These are phyloP conservation scores for Verticillium albo-atrum DNA, from an alignment of 2,329 filamentous ascomycete species.

Conservation along the genomic window DNA sequence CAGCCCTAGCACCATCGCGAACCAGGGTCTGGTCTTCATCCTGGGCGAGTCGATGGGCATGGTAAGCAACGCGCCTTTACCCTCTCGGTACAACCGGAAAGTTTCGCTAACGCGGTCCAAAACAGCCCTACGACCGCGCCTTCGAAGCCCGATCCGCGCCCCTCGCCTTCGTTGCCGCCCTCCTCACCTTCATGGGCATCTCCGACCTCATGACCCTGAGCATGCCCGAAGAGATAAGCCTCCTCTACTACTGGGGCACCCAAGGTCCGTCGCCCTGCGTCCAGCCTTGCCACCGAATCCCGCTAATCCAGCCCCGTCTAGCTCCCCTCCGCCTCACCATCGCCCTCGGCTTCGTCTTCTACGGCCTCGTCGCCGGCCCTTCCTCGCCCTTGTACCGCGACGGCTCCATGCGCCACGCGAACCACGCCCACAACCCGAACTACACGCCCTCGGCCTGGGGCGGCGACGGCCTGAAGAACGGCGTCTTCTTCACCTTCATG, in stretches of 20 bases:
- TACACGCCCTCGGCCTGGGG: conserved; percentile 41
- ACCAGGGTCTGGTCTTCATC: conserved; percentile 76
- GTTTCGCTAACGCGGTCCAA: neutral
- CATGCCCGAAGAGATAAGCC: conserved; percentile 61
- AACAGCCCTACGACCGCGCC: conserved; percentile 58
- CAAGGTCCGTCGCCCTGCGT: conserved; percentile 49
- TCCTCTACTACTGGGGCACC: conserved; percentile 60
- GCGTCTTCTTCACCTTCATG: conserved; percentile 77
- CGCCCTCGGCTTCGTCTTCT: conserved; percentile 57
- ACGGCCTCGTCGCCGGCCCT: conserved; percentile 58
- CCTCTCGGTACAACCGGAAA: neutral
- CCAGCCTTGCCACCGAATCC: conserved; percentile 46
- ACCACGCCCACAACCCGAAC: conserved; percentile 25
- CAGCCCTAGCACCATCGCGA: conserved; percentile 65
- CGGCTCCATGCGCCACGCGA: conserved; percentile 21
- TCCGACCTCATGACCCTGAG: conserved; percentile 63
- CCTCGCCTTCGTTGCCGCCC: conserved; percentile 67
- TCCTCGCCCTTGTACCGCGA: conserved; percentile 42
- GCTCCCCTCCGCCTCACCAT: conserved; percentile 63
- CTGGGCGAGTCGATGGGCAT: conserved; percentile 81
- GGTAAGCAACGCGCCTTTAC: conserved; percentile 41
- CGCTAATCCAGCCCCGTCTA: conserved; percentile 24
- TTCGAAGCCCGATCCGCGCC: conserved; percentile 68
- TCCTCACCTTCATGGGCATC: conserved; percentile 58
- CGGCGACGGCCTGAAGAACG: conserved; percentile 72